Evolutionary conservation across 2,329 filamentous ascomycete species (phyloP), one percentile per base, ranked within the genome.

Genomic region (Leptoxyphium fumago): DNA sequence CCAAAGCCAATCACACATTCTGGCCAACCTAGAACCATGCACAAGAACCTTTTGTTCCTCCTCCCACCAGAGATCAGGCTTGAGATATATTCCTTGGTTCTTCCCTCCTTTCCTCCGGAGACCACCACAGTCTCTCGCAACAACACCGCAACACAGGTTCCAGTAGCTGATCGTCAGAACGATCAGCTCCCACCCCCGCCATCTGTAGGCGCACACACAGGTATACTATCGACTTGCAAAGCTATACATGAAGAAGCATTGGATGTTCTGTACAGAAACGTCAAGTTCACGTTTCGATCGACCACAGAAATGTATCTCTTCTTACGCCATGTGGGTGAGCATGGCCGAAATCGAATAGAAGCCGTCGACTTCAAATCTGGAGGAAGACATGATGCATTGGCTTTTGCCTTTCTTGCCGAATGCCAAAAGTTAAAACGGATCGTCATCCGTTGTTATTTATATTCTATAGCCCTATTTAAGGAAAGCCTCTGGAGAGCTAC

Each of bases 21-120:
- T 26, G 21, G 21, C 21, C 21, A 26, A 26, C 21, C 7, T 26
- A 26, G 21, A 26, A 26, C 4, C 21, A 26, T 26, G 21, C 21
- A 7, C 21, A 26, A 3, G 21, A 59, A 50, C 36, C 47, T 50
- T 10, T 51, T 69, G 44, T 66, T 69, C 58, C 56, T 50, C 13
- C 66, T 83, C 1, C 71, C 81, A 18, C 66, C 68, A 2, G 78
- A 82, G 52, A 66, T 83, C 4, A 70, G 71, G 21, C 73, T 80
- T 41, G 69, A 80, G 54, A 73, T 82, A 29, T 74, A 69, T 56
- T 49, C 52, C 28, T 52, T 56, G 28, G 57, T 69, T 26, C 57
- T 71, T 13, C 53, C 56, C 7, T 3, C 7, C 21, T 26, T 26
- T 26, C 21, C 21, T 26, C 7, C 21, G 21, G 21, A n/a, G n/a